A percentile compares a stretch with the other conserved stretches of the same genome.
Conservation (phyloP, 768 basidiomycete genomes). For the Lactarius vividus region DNA sequence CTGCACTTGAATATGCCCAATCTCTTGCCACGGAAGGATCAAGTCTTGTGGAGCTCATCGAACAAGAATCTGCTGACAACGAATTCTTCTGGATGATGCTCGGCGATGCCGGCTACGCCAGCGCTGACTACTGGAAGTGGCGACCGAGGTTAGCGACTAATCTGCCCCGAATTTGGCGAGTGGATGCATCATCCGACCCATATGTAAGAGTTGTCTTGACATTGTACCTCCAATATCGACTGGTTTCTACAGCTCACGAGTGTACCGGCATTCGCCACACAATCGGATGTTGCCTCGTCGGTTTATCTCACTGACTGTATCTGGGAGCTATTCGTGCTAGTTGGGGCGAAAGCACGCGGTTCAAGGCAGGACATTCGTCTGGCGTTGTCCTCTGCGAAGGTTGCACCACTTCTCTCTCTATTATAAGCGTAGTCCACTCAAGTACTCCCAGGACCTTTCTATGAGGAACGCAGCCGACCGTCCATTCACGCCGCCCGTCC, state of each 20-base stretch:
- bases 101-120: slow-evolving; percentile 72
- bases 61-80: slow-evolving; percentile 64
- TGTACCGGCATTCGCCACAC: slow-evolving; percentile 45
- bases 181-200: slow-evolving; percentile 38
- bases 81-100: slow-evolving; percentile 88
- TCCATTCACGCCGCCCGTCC: slow-evolving; percentile 72
- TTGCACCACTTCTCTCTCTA: slow-evolving; percentile 38
- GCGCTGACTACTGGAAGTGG: slow-evolving; percentile 84
- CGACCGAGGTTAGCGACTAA: slow-evolving; percentile 39
- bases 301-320: slow-evolving; percentile 72
- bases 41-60: slow-evolving; percentile 53
- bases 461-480: slow-evolving; percentile 46
- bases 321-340: slow-evolving; percentile 77
- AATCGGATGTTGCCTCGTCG: slow-evolving; percentile 39
- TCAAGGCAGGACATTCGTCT: slow-evolving; percentile 58
- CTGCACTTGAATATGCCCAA: slow-evolving; percentile 60
- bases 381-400: slow-evolving; percentile 57
- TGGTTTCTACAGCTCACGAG: slow-evolving; percentile 43
- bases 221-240: background rate
- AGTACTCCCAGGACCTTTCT: slow-evolving; percentile 53
- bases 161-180: slow-evolving; percentile 59
- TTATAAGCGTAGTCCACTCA: background rate
- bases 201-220: background rate
- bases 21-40: slow-evolving; percentile 41
- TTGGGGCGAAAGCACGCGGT: slow-evolving; percentile 64